phyloP scores from a whole-genome alignment of 352 stramenopile genomes.

The Lagenidium sp. region DNA sequence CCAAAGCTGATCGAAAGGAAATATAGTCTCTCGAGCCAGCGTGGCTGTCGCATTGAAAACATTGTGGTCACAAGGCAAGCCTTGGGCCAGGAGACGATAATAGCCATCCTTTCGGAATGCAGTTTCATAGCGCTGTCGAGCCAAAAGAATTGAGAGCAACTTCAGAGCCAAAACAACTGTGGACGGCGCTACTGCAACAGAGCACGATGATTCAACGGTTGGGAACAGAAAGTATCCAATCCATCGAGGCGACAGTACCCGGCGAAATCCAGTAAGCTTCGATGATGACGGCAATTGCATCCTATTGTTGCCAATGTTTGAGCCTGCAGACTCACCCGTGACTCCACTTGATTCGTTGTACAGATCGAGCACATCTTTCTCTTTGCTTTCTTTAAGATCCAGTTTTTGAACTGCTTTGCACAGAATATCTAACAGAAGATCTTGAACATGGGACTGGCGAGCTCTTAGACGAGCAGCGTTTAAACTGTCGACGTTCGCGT shows the following conservation, averaged over 20 bases:
- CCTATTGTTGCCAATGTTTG: too few species aligned
- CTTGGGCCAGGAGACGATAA: constrained; percentile 52
- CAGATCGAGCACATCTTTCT: constrained; percentile 20
- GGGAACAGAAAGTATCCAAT: constrained; percentile 60
- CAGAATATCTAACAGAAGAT: constrained; percentile 53
- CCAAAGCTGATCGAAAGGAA: constrained; percentile 66
- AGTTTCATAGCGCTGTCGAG: constrained; percentile 33
- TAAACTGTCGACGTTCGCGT: too few species aligned
- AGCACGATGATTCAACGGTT: constrained; percentile 1
- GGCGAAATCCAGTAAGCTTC: constrained; percentile 50
- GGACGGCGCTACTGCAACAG: constrained; percentile 22
- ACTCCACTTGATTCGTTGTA: constrained; percentile 1
- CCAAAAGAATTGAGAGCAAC: constrained; percentile 35
- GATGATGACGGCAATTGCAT: constrained; percentile 14
- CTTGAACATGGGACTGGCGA: constrained; percentile 40
- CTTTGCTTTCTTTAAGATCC: constrained; percentile 58
- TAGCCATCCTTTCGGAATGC: constrained; percentile 60
- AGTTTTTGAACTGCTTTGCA: constrained; percentile 63
- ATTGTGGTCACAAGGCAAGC: constrained; percentile 34
- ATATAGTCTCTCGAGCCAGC: constrained; percentile 9
- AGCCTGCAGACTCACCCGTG: too few species aligned
- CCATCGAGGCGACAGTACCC: constrained; percentile 49
- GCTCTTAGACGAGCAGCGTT: background rate
- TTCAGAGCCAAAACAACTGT: constrained; percentile 45
- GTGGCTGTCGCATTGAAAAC: constrained; percentile 10